Base-by-base conservation (phyloP, 2,329 filamentous ascomycete species). In the Botrytis fragariae region DNA sequence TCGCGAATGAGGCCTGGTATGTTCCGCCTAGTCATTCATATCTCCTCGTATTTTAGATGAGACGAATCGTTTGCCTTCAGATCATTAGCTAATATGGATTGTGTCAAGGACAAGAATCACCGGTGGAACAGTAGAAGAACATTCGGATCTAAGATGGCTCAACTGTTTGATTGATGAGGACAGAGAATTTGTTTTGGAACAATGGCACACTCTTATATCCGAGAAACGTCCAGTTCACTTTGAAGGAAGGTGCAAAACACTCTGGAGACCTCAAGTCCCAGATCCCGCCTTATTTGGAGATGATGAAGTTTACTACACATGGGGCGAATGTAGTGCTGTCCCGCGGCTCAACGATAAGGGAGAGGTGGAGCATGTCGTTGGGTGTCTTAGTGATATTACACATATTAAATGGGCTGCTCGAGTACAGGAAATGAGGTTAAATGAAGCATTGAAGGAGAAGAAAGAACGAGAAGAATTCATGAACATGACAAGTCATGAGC, bases 401-500 rank as follows among this genome's bases (percentile, higher is more conserved):
- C 39, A 69, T 16, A 20, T 69, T 18, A 69, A 61, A 48, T 72
- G 63, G 63, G 48, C 71, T 25, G 75, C 77, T 51, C 69, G 25
- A 39, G 72, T 75, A 44, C 45, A 69, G 39, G 37, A 73, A 35
- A 73, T 54, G 85, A 78, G 85, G 87, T 74, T 75, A 73, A 74
- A 75, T 64, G 85, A 89, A 73, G 87, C 87, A 2, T 85, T 89
- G 48, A 86, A 88, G 78, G 87, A 86, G 62, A 88, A 86, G 77
- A 83, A 90, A 7, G 90, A 92, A 79, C 92, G 95, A 79, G 91
- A 94, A 77, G 92, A 92, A 75, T 94, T 94, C 77, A 93, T 94
- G 79, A 92, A 93, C 81, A 93, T 93, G 83, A 88, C 87, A 3
- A 88, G 87, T 44, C 74, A 63, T 42, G 64, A 63, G 69, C 44